These are phyloP conservation scores for Fragaria ananassa DNA, from an alignment of 306 rosid genomes.

Conservation along the genomic window DNA sequence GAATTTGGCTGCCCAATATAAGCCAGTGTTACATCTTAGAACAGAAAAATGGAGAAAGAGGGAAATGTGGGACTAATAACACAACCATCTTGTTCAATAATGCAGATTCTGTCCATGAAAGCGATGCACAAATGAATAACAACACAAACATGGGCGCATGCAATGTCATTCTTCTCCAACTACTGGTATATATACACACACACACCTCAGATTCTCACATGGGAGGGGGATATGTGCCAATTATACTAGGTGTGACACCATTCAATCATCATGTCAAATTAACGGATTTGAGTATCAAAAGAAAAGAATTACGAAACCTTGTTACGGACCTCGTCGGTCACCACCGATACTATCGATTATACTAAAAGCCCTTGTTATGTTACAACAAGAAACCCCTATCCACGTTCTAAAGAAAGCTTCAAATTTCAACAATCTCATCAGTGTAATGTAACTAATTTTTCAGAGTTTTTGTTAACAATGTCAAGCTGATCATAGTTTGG, in stretches of 20 bases:
- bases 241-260: background rate
- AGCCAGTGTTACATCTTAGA: background rate
- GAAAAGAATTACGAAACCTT: background rate
- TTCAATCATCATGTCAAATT: background rate
- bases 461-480: background rate
- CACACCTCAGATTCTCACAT: background rate
- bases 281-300: background rate
- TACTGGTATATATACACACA: background rate
- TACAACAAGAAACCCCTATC: too few relatives aligned
- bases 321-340: too few relatives aligned
- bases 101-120: background rate
- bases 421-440: too few relatives aligned
- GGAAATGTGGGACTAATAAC: background rate
- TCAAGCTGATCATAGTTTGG: too few relatives aligned
- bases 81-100: background rate
- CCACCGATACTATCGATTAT: too few relatives aligned
- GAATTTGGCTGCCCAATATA: background rate
- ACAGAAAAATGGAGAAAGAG: background rate
- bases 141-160: background rate
- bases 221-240: background rate
- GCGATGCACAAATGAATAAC: background rate
- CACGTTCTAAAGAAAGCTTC: background rate
- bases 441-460: background rate
- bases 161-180: background rate
- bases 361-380: too few relatives aligned